phyloP scores from a whole-genome alignment of 2,329 filamentous ascomycete genomes.

The Fusarium vanettenii region DNA sequence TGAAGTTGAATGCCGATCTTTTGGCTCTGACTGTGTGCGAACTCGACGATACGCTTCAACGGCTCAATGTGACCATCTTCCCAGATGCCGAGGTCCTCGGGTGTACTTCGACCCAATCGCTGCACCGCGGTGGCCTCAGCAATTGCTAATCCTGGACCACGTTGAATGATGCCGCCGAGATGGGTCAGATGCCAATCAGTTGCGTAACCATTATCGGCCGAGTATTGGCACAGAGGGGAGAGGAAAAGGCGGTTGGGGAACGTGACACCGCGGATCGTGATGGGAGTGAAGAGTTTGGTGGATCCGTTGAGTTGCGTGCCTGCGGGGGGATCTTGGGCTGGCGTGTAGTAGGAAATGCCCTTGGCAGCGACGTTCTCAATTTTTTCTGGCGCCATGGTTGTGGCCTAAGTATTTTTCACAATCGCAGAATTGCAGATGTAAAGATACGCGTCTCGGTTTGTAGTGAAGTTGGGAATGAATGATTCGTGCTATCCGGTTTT shows the following conservation, averaged over 20 bases:
- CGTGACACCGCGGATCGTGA: constrained; percentile 57
- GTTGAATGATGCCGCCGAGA: constrained; percentile 76
- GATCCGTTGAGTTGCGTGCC: constrained; percentile 50
- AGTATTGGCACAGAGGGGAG: constrained; percentile 60
- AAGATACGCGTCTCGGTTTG: background rate
- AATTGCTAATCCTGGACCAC: constrained; percentile 72
- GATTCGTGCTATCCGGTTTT: background rate
- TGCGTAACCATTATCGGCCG: constrained; percentile 63
- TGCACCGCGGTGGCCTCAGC: constrained; percentile 76
- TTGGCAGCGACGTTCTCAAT: constrained; percentile 44
- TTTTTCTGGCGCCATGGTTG: constrained; percentile 2
- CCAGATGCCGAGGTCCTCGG: constrained; percentile 76
- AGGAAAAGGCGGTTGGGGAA: constrained; percentile 59
- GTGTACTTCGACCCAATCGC: constrained; percentile 77
- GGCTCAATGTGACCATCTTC: constrained; percentile 75
- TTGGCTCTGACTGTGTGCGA: constrained; percentile 67
- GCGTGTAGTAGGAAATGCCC: constrained; percentile 58
- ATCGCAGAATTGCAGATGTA: too few relatives aligned
- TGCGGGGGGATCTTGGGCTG: constrained; percentile 55
- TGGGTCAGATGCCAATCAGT: constrained; percentile 79
- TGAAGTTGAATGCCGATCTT: constrained; percentile 79
- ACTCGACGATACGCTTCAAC: constrained; percentile 69
- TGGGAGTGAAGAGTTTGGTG: constrained; percentile 58
- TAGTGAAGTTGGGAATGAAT: background rate
- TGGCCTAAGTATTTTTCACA: too few relatives aligned